These are phyloP conservation scores for Uronychia setigera DNA, from an alignment of 73 alveolate species.

Conservation along the genomic window DNA sequence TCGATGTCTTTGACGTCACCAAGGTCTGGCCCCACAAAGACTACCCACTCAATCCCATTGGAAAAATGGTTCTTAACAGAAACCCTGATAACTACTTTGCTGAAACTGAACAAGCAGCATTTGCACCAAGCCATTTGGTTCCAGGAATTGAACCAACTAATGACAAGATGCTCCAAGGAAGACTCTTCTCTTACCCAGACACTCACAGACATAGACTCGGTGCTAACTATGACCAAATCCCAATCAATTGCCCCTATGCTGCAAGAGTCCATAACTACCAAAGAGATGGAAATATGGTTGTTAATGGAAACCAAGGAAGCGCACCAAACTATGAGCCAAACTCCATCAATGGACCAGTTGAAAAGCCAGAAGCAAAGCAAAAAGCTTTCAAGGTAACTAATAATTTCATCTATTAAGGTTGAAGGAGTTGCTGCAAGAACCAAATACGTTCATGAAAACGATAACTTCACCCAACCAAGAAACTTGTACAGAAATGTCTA, in stretches of 20 bases:
- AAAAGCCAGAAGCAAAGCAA: slow-evolving; percentile 40
- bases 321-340: slow-evolving; percentile 90
- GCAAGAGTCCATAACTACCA: slow-evolving; percentile 83
- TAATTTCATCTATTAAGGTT: background rate
- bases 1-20: slow-evolving; percentile 89
- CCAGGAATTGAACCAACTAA: slow-evolving; percentile 96
- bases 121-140: slow-evolving; percentile 90
- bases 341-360: slow-evolving; percentile 69
- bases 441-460: slow-evolving; percentile 55
- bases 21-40: slow-evolving; percentile 94
- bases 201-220: slow-evolving; percentile 97
- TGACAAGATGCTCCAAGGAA: slow-evolving; percentile 94
- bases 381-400: slow-evolving; percentile 3
- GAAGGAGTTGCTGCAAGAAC: slow-evolving; percentile 54
- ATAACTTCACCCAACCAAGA: slow-evolving; percentile 79
- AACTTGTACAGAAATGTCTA: slow-evolving; percentile 75
- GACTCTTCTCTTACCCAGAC: slow-evolving; percentile 94
- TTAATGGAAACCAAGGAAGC: slow-evolving; percentile 77
- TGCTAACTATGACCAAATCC: slow-evolving; percentile 86
- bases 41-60: slow-evolving; percentile 85
- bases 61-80: slow-evolving; percentile 83
- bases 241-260: slow-evolving; percentile 91
- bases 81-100: slow-evolving; percentile 91
- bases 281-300: slow-evolving; percentile 88
- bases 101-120: slow-evolving; percentile 89